Base-by-base conservation (phyloP, 768 basidiomycete species). In the Lentinus brumalis region DNA sequence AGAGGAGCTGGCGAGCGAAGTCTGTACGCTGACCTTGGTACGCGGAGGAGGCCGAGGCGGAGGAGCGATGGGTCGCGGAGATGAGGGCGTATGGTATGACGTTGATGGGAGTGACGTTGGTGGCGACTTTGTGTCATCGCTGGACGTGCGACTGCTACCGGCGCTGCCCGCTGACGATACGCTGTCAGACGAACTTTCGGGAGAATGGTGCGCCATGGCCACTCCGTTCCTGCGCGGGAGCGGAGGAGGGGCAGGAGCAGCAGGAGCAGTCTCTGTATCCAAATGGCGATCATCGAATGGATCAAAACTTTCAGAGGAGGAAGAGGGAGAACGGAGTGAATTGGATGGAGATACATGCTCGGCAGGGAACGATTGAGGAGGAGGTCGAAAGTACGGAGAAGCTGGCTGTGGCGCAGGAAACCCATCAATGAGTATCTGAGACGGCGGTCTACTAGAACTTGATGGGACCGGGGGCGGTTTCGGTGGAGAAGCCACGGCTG, bases 91-190 rank as follows among this genome's bases (percentile, higher is more conserved):
- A 44, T 59, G 66, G 31, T 62, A 49, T 21, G 67, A 62, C 31
- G 62, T 39, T 26, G 59, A 65, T 30, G 69, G 63, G 31, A 64
- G 52, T 21, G 67, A 62, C 31, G 62, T 39, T 26, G 59, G 66
- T 30, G 69, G 63, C 16, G 67, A 63, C 30, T 61, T 63, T 29
- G 55, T 74, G 46, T 71, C 74, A 56, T 79, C 78, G 41, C 73
- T 77, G n/a, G 78, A 79, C 16, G 70, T 74, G 50, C 73, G 71
- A 60, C 78, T 63, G 40, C 54, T 59, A 54, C 53, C 79, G 18
- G 79, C 76, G 61, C 75, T 73, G 56, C 68, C 70, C 30, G 76
- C 71, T 53, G 71, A 29, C 30, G 64, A 61, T 18, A 50, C 42
- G 41, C 56, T 59, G 32, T 66, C 63, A 6, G 57, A 50, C 18